Base-by-base conservation (phyloP, 1,139 yeast species). In the Ashbya aceris region DNA sequence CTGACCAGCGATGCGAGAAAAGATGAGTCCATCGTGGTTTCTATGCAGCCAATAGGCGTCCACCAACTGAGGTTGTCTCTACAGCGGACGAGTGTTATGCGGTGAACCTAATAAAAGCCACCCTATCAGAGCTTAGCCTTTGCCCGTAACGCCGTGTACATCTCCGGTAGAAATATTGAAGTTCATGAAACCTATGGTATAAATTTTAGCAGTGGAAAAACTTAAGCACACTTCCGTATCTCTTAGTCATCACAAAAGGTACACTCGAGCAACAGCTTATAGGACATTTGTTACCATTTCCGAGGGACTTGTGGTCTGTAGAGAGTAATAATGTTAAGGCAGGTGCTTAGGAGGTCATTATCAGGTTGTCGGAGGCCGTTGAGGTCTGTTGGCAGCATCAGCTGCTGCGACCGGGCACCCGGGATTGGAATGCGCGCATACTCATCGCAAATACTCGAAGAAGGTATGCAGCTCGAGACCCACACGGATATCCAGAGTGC, bases 1-100 rank as follows among this genome's bases (percentile, higher is more conserved):
- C 93, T 79, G 78, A 59, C 31, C 34, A 61, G 42, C 4, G 66
- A 60, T 2, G 53, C 50, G 10, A 59, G 23, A 49, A 60, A 56
- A 7, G 44, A 36, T n/a, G 44, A 44, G 29, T 40, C 46, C 49
- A 46, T 46, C 9, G 20, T 26, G 13, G 6, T 17, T 17, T 17
- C 23, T 17, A 6, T 17, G 23, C 23, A 17, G 23, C 23, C 23
- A 17, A 17, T 17, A 17, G 3, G 23, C 23, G 23, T 17, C 23
- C 23, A 6, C 23, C 23, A 17, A 17, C 23, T 17, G 23, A 17
- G 23, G 5, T 17, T 17, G 23, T 6, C 23, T 17, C 23, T 17
- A 6, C 23, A 17, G 23, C 23, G 6, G 23, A 17, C 23, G 23
- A 17, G 23, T 17, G 23, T 17, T 17, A 6, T 17, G 23, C 23